Conservation (phyloP, 257 asterid species). For the Solanum dulcamara region DNA sequence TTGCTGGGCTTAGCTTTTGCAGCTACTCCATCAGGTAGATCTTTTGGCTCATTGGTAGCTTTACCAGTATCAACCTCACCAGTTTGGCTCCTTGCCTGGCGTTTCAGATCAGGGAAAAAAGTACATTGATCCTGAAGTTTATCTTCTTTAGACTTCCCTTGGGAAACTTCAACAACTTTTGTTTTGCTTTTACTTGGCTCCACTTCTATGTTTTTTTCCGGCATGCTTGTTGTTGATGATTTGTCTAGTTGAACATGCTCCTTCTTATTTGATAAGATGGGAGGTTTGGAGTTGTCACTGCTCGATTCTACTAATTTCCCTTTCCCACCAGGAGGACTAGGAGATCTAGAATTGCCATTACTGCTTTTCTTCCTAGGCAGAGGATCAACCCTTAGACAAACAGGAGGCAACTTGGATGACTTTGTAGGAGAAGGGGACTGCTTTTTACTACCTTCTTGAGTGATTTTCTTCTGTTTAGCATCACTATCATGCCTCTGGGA, state of each 20-base stretch:
- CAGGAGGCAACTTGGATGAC: constrained; percentile 57
- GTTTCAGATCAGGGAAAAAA: not conserved
- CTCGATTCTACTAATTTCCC: constrained; percentile 6
- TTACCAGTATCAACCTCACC: not conserved
- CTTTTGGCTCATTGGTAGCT: not conserved
- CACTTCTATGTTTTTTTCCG: not conserved
- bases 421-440: constrained; percentile 31
- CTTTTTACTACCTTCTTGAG: constrained; percentile 11
- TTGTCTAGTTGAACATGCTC: not conserved
- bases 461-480: constrained; percentile 2
- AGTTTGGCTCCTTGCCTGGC: not conserved
- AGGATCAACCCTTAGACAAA: constrained; percentile 77
- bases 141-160: constrained; percentile 12
- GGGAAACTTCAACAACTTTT: constrained; percentile 24
- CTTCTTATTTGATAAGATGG: not conserved
- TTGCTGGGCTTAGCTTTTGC: constrained; percentile 4
- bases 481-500: not conserved
- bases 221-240: not conserved
- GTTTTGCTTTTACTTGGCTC: constrained; percentile 10
- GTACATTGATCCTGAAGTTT: not conserved
- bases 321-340: constrained; percentile 31
- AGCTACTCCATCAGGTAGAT: constrained; percentile 1
- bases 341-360: constrained; percentile 39
- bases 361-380: constrained; percentile 33
- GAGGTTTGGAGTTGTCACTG: constrained; percentile 2